Base-by-base conservation (phyloP, 305 asterid genomes). In the Solanum hybrid region DNA sequence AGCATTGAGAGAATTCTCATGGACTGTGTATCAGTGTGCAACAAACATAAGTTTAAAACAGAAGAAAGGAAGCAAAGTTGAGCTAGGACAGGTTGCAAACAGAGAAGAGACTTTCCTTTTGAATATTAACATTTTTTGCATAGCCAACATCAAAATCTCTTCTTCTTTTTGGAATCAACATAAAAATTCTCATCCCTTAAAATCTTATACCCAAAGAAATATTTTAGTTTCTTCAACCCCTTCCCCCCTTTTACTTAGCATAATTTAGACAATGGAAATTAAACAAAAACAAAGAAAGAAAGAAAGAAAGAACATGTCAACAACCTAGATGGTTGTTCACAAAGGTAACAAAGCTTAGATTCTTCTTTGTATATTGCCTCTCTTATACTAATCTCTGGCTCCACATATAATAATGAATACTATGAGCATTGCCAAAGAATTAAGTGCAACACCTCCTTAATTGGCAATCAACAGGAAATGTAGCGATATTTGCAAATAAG, bases 91-190 rank as follows among this genome's bases (percentile, higher is more conserved):
- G 84, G 39, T 45, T 29, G 88, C 65, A 15, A 31, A 29, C 27
- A 83, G 37, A 45, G 24, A 45, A 83, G 73, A 83, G 73, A 83
- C 29, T 41, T 17, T 45, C 38, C 73, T 37, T 36, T 81, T 27
- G 73, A 17, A 17, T 84, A 51, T 45, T 29, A 20, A 84, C 76
- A 84, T 31, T 84, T 84, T 84, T 84, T n/a, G 88, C 76, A 31
- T 84, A 84, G 34, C 76, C 76, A 84, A 51, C 88, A 51, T 84
- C 75, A 84, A 45, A 45, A 83, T 83, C 88, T 45, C 38, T 82
- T 82, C 38, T 41, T 83, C 34, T 45, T 83, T 45, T 29, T 31
- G 51, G 84, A 45, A 83, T 61, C 20, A 83, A 45, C 38, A 29
- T 84, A 75, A 51, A 84, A 84, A 84, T 84, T 84, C 76, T 84